Conservation (phyloP, 2,329 filamentous ascomycete species). For the Elsinoe arachidis region DNA sequence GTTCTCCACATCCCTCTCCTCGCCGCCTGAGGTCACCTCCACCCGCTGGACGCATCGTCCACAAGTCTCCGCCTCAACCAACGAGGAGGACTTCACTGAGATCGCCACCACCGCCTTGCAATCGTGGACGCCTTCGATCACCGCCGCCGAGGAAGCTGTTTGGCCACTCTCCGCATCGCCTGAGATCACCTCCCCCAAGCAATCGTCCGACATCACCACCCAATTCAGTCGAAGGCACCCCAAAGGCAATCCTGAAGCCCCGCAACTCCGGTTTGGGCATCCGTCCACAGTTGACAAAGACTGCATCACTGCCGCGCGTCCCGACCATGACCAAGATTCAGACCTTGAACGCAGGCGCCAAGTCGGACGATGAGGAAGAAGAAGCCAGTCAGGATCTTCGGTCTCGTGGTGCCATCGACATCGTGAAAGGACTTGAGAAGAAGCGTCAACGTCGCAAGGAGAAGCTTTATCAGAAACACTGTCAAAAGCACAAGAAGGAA, state of each 20-base stretch:
- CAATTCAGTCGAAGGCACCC: conserved; percentile 38
- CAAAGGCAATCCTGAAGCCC: conserved; percentile 35
- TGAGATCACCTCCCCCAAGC: conserved; percentile 36
- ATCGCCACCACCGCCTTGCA: conserved; percentile 29
- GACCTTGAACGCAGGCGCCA: conserved; percentile 48
- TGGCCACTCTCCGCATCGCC: conserved; percentile 61
- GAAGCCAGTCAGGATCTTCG: conserved; percentile 48
- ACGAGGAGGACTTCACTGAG: conserved; percentile 16
- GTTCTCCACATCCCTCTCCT: conserved; percentile 49
- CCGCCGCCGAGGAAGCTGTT: conserved; percentile 50
- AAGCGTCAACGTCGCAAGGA: conserved; percentile 89
- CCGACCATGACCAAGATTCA: conserved; percentile 12
- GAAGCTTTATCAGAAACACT: conserved; percentile 84
- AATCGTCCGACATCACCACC: conserved; percentile 56
- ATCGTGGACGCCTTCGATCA: conserved; percentile 26
- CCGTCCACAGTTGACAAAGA: conserved; percentile 60
- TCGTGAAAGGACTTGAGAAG: conserved; percentile 89
- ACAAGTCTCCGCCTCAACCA: conserved; percentile 43
- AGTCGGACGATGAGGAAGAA: conserved; percentile 31
- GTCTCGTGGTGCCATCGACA: conserved; percentile 89
- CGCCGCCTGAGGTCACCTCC: conserved; percentile 48
- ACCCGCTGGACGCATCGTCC: conserved; percentile 15
- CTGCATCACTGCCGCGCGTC: conserved; percentile 75
- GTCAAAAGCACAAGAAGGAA: conserved; percentile 65
- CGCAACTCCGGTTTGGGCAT: conserved; percentile 21